Evolutionary conservation across 1,139 yeast genomes (phyloP), one percentile per base, ranked within the genome.

Genomic region (Zygoascus hellenicus): DNA sequence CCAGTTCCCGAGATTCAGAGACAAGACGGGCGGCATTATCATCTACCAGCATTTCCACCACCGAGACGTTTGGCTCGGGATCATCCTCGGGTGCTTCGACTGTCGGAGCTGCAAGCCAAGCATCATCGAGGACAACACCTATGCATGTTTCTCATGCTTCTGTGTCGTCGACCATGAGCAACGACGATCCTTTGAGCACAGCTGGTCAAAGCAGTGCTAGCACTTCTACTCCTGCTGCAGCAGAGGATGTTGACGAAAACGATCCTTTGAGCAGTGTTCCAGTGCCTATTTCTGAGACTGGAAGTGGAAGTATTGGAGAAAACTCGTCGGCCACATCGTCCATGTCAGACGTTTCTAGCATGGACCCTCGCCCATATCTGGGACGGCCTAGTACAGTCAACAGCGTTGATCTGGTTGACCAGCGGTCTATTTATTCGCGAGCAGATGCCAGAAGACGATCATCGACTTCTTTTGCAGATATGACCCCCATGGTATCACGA

Each of bases 321-420:
- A 17, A 19, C 16, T 3, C 13, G 2, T 36, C 39, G 11, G 39
- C 39, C 5, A 19, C 39, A n/a, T 36, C 39, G 5, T 36, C 39
- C 2, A 19, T 36, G 30, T 36, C 39, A 5, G 39, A 36, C 17
- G 30, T 36, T 10, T 17, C 39, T 14, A 36, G 16, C 30, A 36
- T 22, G 9, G 39, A 22, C 9, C 13, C 30, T 2, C 30, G 30
- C n/a, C 39, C 9, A 4, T 36, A 19, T 29, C 28, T 11, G 2
- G 29, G 14, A 13, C 39, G 39, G 10, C 39, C 39, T 14, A 36
- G 39, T 29, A 47, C 47, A 2, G 50, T 47, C 15, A 51, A 53
- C 44, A 51, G 54, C 34, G 53, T 53, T 10, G 56, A 53, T 37
- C 46, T 53, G 35, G 56, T 49, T 10, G 56, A 53, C 29, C 54